Conservation (phyloP, 371 early-diverging fungal genomes). For the Chytridium lagenaria region DNA sequence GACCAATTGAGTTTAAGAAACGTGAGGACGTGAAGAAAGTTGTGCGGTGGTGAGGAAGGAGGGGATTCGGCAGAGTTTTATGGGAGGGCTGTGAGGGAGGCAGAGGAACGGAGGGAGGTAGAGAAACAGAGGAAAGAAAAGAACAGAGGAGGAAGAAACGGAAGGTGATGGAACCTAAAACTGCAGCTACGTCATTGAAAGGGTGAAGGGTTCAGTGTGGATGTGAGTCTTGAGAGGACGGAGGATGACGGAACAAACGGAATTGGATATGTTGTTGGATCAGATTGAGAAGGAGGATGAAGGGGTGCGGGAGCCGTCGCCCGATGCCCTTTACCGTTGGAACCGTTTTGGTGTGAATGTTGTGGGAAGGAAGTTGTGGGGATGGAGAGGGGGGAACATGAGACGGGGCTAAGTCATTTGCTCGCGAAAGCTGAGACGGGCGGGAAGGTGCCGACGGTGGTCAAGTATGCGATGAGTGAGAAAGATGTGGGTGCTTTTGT, state of each 20-base stretch:
- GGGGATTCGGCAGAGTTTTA: neutral
- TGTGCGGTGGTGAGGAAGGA: neutral
- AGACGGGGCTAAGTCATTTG: neutral
- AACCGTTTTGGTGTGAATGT: conserved; percentile 9
- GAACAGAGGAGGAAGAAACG: neutral
- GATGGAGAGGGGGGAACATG: neutral
- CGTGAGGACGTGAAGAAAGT: neutral
- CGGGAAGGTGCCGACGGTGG: neutral
- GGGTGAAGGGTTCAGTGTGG: too few relatives aligned
- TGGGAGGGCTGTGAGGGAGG: neutral
- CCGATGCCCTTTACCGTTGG: neutral
- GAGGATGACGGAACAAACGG: neutral
- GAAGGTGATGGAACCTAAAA: neutral
- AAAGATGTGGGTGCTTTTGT: neutral
- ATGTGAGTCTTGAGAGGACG: neutral
- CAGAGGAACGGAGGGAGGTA: neutral
- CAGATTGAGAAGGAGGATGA: neutral
- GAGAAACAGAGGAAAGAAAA: neutral
- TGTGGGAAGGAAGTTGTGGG: neutral
- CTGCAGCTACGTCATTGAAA: neutral
- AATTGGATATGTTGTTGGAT: neutral
- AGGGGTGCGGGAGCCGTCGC: neutral
- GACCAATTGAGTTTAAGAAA: neutral
- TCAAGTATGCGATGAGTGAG: conserved; percentile 1
- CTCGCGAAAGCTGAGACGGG: conserved; percentile 5